These are phyloP conservation scores for Kodamaea neixiangensis DNA, from an alignment of 805 yeast species.

Conservation along the genomic window DNA sequence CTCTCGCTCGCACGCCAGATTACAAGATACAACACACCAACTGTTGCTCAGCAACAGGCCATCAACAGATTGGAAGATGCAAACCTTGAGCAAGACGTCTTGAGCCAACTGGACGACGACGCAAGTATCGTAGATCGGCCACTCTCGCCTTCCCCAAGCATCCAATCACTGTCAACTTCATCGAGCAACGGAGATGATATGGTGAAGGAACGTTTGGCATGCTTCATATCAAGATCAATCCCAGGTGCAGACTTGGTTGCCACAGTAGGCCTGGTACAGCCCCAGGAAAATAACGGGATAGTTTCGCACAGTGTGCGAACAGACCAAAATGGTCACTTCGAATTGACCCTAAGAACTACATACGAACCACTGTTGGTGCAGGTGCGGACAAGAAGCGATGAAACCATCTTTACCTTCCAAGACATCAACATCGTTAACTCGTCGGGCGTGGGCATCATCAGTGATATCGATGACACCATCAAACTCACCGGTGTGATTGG, in stretches of 20 bases:
- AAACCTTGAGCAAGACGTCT: conserved; percentile 26
- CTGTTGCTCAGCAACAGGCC: conserved; percentile 17
- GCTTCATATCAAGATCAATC: conserved; percentile 68
- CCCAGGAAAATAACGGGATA: not conserved
- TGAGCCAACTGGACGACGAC: conserved; percentile 6
- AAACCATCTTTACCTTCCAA: conserved; percentile 47
- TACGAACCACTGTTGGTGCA: conserved; percentile 64
- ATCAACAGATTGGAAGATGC: conserved; percentile 29
- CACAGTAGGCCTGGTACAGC: conserved; percentile 50
- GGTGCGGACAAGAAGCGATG: conserved; percentile 49
- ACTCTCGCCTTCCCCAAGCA: conserved; percentile 6
- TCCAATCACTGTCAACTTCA: conserved; percentile 6
- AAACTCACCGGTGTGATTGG: conserved; percentile 88
- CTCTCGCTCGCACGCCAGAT: conserved; percentile 70
- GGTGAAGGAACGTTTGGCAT: conserved; percentile 64
- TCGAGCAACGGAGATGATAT: conserved; percentile 40
- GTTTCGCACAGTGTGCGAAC: conserved; percentile 41
- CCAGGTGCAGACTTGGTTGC: conserved; percentile 57
- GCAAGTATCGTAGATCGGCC: conserved; percentile 2
- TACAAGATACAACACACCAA: conserved; percentile 39
- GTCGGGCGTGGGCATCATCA: conserved; percentile 69
- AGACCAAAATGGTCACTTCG: conserved; percentile 69
- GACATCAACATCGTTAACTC: conserved; percentile 44
- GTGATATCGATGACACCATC: conserved; percentile 94
- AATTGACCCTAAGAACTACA: conserved; percentile 49